A percentile compares a stretch with the other conserved stretches of the same genome.
Evolutionary conservation across 2,329 filamentous ascomycete species (phyloP).

Genomic region (Ophiognomonia clavigignenti-juglandacearum): DNA sequence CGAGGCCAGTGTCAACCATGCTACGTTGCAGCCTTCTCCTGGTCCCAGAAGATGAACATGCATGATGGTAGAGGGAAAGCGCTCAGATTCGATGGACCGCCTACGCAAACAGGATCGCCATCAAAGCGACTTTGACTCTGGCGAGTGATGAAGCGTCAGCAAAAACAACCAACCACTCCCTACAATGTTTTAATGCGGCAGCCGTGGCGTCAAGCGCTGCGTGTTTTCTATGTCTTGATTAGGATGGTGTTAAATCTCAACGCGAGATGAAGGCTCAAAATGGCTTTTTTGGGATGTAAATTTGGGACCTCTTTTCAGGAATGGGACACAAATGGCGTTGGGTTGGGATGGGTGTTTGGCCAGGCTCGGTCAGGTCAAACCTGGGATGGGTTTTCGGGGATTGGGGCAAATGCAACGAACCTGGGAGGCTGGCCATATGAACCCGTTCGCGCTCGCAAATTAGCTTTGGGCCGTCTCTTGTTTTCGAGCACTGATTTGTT

Average conservation of each 20-base stretch:
- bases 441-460: constrained; percentile 6
- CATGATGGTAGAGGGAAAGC: no score
- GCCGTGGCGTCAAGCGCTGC: constrained; percentile 1
- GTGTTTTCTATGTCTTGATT: constrained; percentile 11
- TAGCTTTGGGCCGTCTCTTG: constrained; percentile 1
- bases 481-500: neutral
- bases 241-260: constrained; percentile 1
- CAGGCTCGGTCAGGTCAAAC: neutral
- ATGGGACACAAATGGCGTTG: constrained; percentile 11
- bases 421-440: constrained; percentile 3
- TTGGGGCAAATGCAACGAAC: neutral
- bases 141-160: no score
- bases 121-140: no score
- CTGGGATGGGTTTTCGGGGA: neutral
- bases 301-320: neutral
- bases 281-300: constrained; percentile 3
- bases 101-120: no score
- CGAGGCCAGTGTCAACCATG: no score
- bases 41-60: no score
- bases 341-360: no score
- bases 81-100: no score
- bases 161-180: neutral
- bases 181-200: constrained; percentile 11
- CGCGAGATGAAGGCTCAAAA: constrained; percentile 12
- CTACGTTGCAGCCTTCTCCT: no score